Evolutionary conservation across 768 basidiomycete genomes (phyloP), one percentile per base, ranked within the genome.

Genomic region (Collybia sordida): DNA sequence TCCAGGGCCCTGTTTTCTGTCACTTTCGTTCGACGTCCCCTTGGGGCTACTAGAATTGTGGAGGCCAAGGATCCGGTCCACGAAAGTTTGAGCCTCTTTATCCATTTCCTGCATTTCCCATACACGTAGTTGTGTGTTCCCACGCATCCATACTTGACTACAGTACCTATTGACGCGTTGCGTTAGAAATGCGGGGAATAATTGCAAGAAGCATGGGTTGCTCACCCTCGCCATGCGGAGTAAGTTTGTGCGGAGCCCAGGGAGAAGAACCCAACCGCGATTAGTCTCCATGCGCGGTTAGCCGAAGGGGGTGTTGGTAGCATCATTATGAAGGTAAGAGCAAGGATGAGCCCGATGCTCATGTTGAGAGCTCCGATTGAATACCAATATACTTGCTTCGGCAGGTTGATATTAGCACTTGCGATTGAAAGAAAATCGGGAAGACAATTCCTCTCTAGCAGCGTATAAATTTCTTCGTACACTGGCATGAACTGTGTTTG

Each of bases 41-140:
- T 22, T 41, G 34, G 45, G 21, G 15, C 19, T 40, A 21, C 17
- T 34, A 34, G 45, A 38, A 36, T 35, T 45, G 41, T 50, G 39
- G 18, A 45, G 50, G n/a, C 45, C 42, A 21, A 56, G 45, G 39
- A 64, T 52, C 1, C 54, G 41, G 15, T 52, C 23, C 25, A 64
- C 55, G 49, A 60, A 65, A 3, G 34, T 35, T n/a, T 53, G 53
- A 11, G 58, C 59, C 45, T 69, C 64, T 49, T 54, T 53, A 45
- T 68, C 60, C 40, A 59, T 57, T 28, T 67, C 64, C 52, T 65
- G 48, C 50, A 75, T 60, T 52, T 75, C 72, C 73, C 73, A 75
- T 4, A 59, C 59, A 14, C 66, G 65, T 24, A 75, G 52, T 50
- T 74, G 72, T 19, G 57, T 61, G 14, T 51, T 46, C n/a, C 65